These are phyloP conservation scores for Monosporascus sp. DNA, from an alignment of 2,329 filamentous ascomycete species.

Conservation along the genomic window DNA sequence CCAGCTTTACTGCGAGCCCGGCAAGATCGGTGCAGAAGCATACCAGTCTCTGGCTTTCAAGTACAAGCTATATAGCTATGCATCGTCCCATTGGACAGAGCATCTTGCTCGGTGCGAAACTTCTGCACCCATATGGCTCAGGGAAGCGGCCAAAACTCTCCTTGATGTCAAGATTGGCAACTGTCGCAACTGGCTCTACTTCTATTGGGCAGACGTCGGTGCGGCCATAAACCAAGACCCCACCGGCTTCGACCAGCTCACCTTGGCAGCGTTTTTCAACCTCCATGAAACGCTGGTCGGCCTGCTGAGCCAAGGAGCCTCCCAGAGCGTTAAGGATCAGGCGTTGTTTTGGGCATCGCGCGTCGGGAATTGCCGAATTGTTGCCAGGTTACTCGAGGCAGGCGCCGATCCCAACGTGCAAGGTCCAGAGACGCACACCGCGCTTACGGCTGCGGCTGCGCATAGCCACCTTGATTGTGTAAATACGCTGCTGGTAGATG, in stretches of 20 bases:
- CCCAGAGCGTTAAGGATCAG: slow-evolving; percentile 8
- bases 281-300: slow-evolving; percentile 16
- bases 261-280: slow-evolving; percentile 29
- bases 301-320: slow-evolving; percentile 7
- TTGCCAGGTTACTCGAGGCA: slow-evolving; percentile 17
- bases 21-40: slow-evolving; percentile 14
- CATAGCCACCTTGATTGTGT: slow-evolving; percentile 24
- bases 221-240: slow-evolving; percentile 15
- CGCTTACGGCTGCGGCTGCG: slow-evolving; percentile 24
- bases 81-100: slow-evolving; percentile 30
- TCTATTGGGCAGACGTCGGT: slow-evolving; percentile 20
- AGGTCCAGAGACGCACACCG: slow-evolving; percentile 15
- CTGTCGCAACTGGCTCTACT: slow-evolving; percentile 29
- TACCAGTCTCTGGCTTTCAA: slow-evolving; percentile 17
- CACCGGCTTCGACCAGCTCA: slow-evolving; percentile 16
- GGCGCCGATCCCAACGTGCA: slow-evolving; percentile 16
- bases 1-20: slow-evolving; percentile 21
- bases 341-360: slow-evolving; percentile 28
- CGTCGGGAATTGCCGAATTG: slow-evolving; percentile 15
- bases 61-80: slow-evolving; percentile 30
- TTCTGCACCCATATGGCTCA: slow-evolving; percentile 11
- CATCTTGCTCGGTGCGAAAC: slow-evolving; percentile 24
- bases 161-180: slow-evolving; percentile 10
- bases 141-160: slow-evolving; percentile 11
- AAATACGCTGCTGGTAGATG: slow-evolving; percentile 18